Percentiles rank a stretch among this genome's conserved stretches.
Evolutionary conservation across 148 eudicot genomes (phyloP).

Genomic region (Dianthus caryophyllus): DNA sequence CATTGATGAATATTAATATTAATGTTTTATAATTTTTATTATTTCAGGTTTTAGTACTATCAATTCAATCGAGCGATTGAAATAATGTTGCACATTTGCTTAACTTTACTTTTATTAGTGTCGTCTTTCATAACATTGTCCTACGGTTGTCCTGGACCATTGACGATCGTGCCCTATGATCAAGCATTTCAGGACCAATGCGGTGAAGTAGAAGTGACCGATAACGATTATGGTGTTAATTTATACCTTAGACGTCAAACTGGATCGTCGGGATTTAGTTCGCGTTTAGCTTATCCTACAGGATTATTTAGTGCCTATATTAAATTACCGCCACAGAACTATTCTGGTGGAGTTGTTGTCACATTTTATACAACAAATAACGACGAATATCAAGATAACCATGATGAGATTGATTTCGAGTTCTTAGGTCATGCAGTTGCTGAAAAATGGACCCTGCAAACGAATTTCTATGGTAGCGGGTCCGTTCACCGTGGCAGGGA

Average conservation of each 20-base stretch:
- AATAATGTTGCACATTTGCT: background rate
- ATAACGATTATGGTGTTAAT: background rate
- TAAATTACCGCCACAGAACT: slow-evolving; percentile 29
- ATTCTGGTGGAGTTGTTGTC: slow-evolving; percentile 37
- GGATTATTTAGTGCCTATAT: slow-evolving; percentile 36
- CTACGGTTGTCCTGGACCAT: slow-evolving; percentile 4
- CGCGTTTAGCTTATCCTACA: slow-evolving; percentile 12
- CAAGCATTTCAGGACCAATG: background rate
- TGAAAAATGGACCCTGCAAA: slow-evolving; percentile 29
- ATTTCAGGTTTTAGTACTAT: background rate
- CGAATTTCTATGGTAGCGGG: slow-evolving; percentile 39
- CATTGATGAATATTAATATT: no score
- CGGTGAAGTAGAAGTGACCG: background rate
- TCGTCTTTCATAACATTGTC: background rate
- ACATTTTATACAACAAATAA: slow-evolving; percentile 28
- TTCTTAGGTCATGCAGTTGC: slow-evolving; percentile 30
- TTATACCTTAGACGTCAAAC: slow-evolving; percentile 5
- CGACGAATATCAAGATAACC: slow-evolving; percentile 1
- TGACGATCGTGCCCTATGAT: background rate
- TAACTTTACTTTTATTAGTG: slow-evolving; percentile 2
- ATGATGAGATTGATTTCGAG: slow-evolving; percentile 43
- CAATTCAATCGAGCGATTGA: background rate
- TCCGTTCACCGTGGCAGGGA: slow-evolving; percentile 32
- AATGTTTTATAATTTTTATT: no score
- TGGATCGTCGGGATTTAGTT: slow-evolving; percentile 30